These are phyloP conservation scores for Penicillium rolfsii DNA, from an alignment of 2,329 filamentous ascomycete genomes.

Conservation along the genomic window DNA sequence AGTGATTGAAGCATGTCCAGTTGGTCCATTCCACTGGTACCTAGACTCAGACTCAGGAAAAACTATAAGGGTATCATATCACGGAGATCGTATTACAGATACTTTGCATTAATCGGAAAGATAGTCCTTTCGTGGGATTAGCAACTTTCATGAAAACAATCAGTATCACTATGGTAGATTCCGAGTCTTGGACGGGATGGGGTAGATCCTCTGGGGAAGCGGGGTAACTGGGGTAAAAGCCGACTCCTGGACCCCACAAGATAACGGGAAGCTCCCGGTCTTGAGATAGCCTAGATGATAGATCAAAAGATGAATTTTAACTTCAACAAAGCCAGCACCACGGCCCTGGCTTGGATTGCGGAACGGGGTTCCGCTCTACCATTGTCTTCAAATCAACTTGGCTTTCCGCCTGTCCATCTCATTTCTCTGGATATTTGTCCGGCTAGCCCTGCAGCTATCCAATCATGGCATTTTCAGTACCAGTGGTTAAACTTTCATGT, in stretches of 20 bases:
- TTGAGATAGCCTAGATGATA: background rate
- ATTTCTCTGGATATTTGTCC: background rate
- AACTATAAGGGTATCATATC: no score
- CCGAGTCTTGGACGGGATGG: background rate
- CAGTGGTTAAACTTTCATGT: background rate
- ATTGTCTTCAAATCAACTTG: background rate
- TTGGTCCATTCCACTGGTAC: no score
- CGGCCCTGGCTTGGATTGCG: background rate
- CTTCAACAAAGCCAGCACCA: background rate
- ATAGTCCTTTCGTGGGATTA: no score
- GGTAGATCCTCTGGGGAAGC: constrained; percentile 14
- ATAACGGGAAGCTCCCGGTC: background rate
- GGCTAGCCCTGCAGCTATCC: background rate
- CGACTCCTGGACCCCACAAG: background rate
- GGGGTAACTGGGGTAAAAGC: constrained; percentile 1
- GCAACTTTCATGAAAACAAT: no score
- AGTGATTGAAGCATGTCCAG: no score
- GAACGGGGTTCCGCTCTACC: background rate
- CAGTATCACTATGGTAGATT: background rate
- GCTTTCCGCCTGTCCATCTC: background rate
- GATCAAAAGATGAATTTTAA: background rate
- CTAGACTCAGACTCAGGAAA: no score
- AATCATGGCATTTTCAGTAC: background rate
- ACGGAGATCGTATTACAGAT: no score
- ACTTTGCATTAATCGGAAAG: no score